Conservation (phyloP, 2,329 filamentous ascomycete genomes). For the Arthrobotrys megalospora region DNA sequence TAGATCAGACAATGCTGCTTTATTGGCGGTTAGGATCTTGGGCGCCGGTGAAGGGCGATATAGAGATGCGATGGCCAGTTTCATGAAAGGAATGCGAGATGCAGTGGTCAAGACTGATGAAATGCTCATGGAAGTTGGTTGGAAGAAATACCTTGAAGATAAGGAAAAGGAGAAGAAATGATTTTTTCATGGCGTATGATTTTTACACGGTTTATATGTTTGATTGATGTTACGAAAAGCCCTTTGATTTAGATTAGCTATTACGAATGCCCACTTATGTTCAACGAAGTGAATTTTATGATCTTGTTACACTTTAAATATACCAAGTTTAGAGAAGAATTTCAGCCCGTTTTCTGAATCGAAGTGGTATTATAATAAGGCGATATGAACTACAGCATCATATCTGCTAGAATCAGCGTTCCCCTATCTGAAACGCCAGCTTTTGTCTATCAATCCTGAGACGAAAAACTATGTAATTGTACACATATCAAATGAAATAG, state of each 20-base stretch:
- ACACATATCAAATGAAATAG: slow-evolving; percentile 47
- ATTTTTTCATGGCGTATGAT: slow-evolving; percentile 32
- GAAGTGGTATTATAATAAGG: slow-evolving; percentile 22
- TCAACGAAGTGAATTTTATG: neutral
- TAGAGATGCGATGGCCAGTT: slow-evolving; percentile 33
- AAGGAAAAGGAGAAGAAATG: slow-evolving; percentile 34
- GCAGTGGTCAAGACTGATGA: slow-evolving; percentile 38
- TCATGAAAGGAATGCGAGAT: slow-evolving; percentile 44
- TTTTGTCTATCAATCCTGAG: slow-evolving; percentile 57
- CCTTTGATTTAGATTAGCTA: slow-evolving; percentile 13
- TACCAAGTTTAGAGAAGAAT: neutral
- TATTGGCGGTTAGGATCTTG: slow-evolving; percentile 79
- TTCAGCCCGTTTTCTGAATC: neutral
- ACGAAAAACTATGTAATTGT: slow-evolving; percentile 50
- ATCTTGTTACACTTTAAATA: neutral
- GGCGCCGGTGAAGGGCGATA: slow-evolving; percentile 69
- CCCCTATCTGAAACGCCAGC: slow-evolving; percentile 53
- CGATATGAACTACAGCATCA: slow-evolving; percentile 11
- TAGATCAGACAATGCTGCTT: slow-evolving; percentile 82
- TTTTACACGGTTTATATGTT: slow-evolving; percentile 15
- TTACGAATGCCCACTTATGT: neutral
- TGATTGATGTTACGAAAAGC: slow-evolving; percentile 22
- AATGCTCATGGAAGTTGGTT: slow-evolving; percentile 45
- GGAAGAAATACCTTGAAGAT: slow-evolving; percentile 41
- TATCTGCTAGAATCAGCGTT: slow-evolving; percentile 22